Evolutionary conservation across 257 asterid species (phyloP).

Genomic region (Cinchona pubescens): DNA sequence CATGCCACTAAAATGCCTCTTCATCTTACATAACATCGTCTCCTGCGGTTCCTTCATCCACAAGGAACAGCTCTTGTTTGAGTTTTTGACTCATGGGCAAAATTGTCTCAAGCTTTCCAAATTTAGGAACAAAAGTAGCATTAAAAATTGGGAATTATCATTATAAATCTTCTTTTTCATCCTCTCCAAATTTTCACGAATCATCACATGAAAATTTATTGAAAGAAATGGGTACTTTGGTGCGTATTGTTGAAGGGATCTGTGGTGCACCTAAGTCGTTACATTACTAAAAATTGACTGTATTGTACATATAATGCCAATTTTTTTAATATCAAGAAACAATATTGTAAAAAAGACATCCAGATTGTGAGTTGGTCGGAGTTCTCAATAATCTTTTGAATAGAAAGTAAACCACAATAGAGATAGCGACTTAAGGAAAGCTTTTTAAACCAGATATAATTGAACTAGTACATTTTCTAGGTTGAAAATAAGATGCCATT

Average conservation of each 20-base stretch:
- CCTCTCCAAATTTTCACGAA: slow-evolving; percentile 7
- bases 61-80: slow-evolving; percentile 21
- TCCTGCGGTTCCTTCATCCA: slow-evolving; percentile 24
- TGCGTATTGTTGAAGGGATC: slow-evolving; percentile 36
- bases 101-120: slow-evolving; percentile 28
- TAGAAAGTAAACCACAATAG: too few relatives aligned
- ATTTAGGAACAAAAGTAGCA: slow-evolving; percentile 5
- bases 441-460: too few relatives aligned
- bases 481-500: too few relatives aligned
- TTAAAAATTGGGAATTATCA: slow-evolving; percentile 23
- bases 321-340: too few relatives aligned
- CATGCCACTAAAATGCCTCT: slow-evolving; percentile 42
- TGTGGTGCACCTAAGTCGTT: slow-evolving; percentile 39
- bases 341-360: too few relatives aligned
- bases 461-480: too few relatives aligned
- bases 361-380: too few relatives aligned
- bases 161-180: slow-evolving; percentile 28
- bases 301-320: slow-evolving; percentile 35
- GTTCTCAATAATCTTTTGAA: too few relatives aligned
- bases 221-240: slow-evolving; percentile 29
- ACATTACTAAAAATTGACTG: slow-evolving; percentile 21
- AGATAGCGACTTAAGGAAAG: too few relatives aligned
- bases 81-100: slow-evolving; percentile 20
- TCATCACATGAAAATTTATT: neutral
- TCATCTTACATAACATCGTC: slow-evolving; percentile 32